A percentile compares a stretch with the other conserved stretches of the same genome.
These are phyloP conservation scores for Mycosarcoma maydis DNA, from an alignment of 1,284 basidiomycete species.

Conservation along the genomic window DNA sequence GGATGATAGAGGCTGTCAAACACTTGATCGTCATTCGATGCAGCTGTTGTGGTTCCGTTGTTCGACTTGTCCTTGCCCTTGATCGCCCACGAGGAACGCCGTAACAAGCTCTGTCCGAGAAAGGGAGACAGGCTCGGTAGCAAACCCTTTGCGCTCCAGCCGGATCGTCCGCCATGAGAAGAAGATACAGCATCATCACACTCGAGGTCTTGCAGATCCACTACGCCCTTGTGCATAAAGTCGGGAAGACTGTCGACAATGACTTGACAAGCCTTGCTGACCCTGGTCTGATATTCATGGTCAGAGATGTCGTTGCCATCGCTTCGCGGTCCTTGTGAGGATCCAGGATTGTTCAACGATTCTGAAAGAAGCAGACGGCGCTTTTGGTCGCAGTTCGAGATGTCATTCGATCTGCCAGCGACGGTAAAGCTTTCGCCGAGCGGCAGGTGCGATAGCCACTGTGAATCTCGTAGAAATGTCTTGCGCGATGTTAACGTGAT, in stretches of 20 bases:
- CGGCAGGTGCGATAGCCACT: too few relatives aligned
- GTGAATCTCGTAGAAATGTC: too few relatives aligned
- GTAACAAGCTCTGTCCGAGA: constrained; percentile 32
- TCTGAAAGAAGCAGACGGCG: constrained; percentile 6
- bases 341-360: background rate
- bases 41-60: background rate
- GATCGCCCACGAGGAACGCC: constrained; percentile 10
- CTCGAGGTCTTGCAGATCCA: constrained; percentile 41
- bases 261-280: constrained; percentile 47
- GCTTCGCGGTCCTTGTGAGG: background rate
- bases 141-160: constrained; percentile 14
- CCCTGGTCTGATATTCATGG: constrained; percentile 51
- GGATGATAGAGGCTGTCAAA: constrained; percentile 55
- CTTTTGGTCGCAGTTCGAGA: too few relatives aligned
- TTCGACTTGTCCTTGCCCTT: constrained; percentile 14
- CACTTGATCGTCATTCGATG: background rate
- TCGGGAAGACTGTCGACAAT: constrained; percentile 45
- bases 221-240: constrained; percentile 48
- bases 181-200: constrained; percentile 1
- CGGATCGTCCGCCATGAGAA: background rate
- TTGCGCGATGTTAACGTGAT: too few relatives aligned
- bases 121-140: constrained; percentile 34
- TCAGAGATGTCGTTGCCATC: constrained; percentile 20
- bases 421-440: too few relatives aligned
- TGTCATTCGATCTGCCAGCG: too few relatives aligned